These are phyloP conservation scores for Penicillium salamii DNA, from an alignment of 495 filamentous ascomycete species.

Conservation along the genomic window DNA sequence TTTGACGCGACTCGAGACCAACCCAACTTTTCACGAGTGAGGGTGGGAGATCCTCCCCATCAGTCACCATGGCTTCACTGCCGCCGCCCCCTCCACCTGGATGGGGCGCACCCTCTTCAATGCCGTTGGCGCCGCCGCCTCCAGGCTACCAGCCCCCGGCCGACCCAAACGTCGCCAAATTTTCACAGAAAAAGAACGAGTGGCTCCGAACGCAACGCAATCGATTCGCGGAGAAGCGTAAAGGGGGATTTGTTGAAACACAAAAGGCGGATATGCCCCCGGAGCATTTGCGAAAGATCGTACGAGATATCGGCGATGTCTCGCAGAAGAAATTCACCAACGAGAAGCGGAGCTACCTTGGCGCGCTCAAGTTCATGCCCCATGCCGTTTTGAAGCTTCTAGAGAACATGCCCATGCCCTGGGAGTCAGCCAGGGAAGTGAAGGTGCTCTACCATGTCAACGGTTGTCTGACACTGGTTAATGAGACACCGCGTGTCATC, in stretches of 20 bases:
- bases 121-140: conserved; percentile 77
- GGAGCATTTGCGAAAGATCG: conserved; percentile 97
- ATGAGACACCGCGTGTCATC: conserved; percentile 95
- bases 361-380: conserved; percentile 98
- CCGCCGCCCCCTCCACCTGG: conserved; percentile 76
- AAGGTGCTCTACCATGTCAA: conserved; percentile 99
- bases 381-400: conserved; percentile 98
- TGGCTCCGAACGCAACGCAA: conserved; percentile 92
- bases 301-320: conserved; percentile 98
- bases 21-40: conserved; percentile 27
- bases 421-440: conserved; percentile 93
- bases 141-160: conserved; percentile 82
- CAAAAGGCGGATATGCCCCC: conserved; percentile 99
- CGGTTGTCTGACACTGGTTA: conserved; percentile 93
- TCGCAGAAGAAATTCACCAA: conserved; percentile 99
- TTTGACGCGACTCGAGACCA: conserved; percentile 39
- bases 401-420: conserved; percentile 99
- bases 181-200: conserved; percentile 97
- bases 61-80: conserved; percentile 67
- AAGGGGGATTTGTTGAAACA: conserved; percentile 93
- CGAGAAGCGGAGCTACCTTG: conserved; percentile 97
- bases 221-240: conserved; percentile 94
- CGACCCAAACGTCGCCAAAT: conserved; percentile 88
- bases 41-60: conserved; percentile 27
- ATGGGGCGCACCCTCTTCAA: conserved; percentile 69